A percentile compares a stretch with the other conserved stretches of the same genome.
Conservation (phyloP, 2,329 filamentous ascomycete genomes). For the Fusarium napiforme region DNA sequence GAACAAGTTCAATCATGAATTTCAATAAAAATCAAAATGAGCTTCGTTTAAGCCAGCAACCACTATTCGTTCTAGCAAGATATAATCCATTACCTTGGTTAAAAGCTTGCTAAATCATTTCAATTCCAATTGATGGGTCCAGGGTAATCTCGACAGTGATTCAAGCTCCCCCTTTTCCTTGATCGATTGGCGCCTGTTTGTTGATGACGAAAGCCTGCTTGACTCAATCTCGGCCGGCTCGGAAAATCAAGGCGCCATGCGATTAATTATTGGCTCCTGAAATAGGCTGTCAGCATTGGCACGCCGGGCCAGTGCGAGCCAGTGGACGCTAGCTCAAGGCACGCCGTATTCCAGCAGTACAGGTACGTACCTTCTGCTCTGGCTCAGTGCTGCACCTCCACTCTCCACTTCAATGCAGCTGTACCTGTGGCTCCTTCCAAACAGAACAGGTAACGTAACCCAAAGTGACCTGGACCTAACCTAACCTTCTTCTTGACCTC, state of each 20-base stretch:
- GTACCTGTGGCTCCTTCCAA: slow-evolving; percentile 34
- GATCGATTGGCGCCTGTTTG: slow-evolving; percentile 7
- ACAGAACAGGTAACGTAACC: slow-evolving; percentile 51
- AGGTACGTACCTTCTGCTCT: slow-evolving; percentile 22
- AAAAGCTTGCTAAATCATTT: not conserved
- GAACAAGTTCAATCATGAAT: not conserved
- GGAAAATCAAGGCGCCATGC: slow-evolving; percentile 26
- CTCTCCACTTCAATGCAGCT: slow-evolving; percentile 6
- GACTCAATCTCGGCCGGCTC: slow-evolving; percentile 30
- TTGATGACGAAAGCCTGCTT: slow-evolving; percentile 30
- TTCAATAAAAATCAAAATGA: not conserved
- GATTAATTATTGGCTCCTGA: slow-evolving; percentile 11
- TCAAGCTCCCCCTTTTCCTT: slow-evolving; percentile 31
- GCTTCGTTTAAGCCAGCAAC: not conserved
- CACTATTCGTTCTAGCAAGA: not conserved
- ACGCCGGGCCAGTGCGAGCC: not conserved
- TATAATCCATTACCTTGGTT: not conserved
- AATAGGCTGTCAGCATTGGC: slow-evolving; percentile 31
- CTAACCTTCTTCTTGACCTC: slow-evolving; percentile 30
- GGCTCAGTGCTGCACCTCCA: slow-evolving; percentile 14
- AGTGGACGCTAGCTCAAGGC: slow-evolving; percentile 19
- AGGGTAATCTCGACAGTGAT: not conserved
- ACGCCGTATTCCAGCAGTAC: not conserved
- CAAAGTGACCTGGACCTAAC: slow-evolving; percentile 40
- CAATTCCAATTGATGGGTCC: not conserved